Conservation (phyloP, 257 asterid genomes). For the Datura wrightii region DNA sequence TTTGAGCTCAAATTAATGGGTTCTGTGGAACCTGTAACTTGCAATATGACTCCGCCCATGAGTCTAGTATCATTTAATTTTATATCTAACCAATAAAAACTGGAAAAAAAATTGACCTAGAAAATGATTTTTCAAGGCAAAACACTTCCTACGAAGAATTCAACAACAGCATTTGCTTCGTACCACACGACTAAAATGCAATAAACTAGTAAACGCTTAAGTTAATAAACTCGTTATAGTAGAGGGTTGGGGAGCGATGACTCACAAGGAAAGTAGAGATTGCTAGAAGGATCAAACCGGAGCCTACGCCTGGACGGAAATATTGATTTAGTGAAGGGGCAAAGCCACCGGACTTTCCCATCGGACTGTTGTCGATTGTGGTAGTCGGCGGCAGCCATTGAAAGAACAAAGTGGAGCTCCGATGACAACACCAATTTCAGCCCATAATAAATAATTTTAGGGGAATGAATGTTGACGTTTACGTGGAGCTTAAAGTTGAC, state of each 20-base stretch:
- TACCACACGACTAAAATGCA: neutral
- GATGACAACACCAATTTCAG: constrained; percentile 19
- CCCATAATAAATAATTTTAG: neutral
- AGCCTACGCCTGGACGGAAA: constrained; percentile 77
- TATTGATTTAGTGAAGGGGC: constrained; percentile 69
- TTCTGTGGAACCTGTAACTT: too few relatives aligned
- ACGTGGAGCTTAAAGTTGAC: constrained; percentile 1
- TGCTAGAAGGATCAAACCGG: constrained; percentile 77
- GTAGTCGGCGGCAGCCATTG: constrained; percentile 60
- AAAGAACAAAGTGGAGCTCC: constrained; percentile 40
- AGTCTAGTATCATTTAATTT: neutral
- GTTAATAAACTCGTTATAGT: neutral
- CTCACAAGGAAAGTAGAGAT: constrained; percentile 84
- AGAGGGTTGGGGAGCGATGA: neutral
- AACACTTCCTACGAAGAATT: too few relatives aligned
- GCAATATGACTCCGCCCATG: too few relatives aligned
- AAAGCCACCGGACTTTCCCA: constrained; percentile 56
- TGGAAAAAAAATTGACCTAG: neutral
- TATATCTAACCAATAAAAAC: neutral
- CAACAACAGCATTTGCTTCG: neutral
- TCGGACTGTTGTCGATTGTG: constrained; percentile 41
- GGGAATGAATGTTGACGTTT: constrained; percentile 2
- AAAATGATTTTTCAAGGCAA: neutral
- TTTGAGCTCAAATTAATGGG: neutral
- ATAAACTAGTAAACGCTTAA: neutral